Conservation (phyloP, 768 basidiomycete genomes). For the Royoungia palumana region DNA sequence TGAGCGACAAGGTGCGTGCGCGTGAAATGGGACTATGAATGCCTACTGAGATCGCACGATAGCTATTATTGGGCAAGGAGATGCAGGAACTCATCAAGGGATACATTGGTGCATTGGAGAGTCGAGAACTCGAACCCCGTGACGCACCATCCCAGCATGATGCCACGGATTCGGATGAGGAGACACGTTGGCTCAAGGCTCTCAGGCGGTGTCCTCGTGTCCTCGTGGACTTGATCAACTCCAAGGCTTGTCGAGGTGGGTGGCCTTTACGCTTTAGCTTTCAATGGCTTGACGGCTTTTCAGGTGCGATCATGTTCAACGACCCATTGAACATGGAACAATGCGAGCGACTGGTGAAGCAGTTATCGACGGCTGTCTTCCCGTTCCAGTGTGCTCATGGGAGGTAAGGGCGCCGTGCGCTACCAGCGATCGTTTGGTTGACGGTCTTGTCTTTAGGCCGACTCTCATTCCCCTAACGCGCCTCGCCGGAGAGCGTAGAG, state of each 20-base stretch:
- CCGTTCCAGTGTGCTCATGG: constrained; percentile 99
- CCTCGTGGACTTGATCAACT: constrained; percentile 83
- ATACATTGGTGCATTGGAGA: constrained; percentile 61
- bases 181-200: constrained; percentile 59
- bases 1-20: constrained; percentile 59
- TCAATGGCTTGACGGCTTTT: constrained; percentile 3
- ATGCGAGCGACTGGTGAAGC: constrained; percentile 62
- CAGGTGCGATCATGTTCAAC: constrained; percentile 98
- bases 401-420: constrained; percentile 42
- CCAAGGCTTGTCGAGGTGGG: constrained; percentile 92
- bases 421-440: background rate
- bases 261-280: constrained; percentile 2
- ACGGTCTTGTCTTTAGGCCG: constrained; percentile 36
- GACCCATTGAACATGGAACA: constrained; percentile 68
- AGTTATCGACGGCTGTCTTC: constrained; percentile 68
- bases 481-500: constrained; percentile 18
- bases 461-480: constrained; percentile 50
- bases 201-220: constrained; percentile 80
- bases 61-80: constrained; percentile 69
- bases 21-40: background rate
- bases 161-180: constrained; percentile 14
- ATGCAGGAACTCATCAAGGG: constrained; percentile 73
- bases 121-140: constrained; percentile 34
- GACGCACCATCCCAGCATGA: constrained; percentile 15
- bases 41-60: constrained; percentile 12